phyloP scores from a whole-genome alignment of 2,329 filamentous ascomycete genomes.

The Chaetomium globosum region DNA sequence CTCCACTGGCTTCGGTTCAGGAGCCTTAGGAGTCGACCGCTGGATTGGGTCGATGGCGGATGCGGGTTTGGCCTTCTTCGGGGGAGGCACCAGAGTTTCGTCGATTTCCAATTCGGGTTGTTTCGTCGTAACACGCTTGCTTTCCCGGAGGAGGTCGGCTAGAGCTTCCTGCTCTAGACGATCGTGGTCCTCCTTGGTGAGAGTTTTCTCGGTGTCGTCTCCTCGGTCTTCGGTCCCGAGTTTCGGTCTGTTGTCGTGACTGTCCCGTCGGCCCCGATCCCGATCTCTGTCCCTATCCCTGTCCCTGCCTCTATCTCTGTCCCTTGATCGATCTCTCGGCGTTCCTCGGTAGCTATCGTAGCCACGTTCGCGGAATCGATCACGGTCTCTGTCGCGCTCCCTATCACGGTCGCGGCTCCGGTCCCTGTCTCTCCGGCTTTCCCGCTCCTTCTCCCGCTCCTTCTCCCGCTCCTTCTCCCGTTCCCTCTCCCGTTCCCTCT shows the following conservation, averaged over 20 bases:
- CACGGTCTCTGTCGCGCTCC: slow-evolving; percentile 29
- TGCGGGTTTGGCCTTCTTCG: slow-evolving; percentile 53
- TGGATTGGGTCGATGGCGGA: slow-evolving; percentile 63
- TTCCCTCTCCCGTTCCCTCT: slow-evolving; percentile 43
- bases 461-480: slow-evolving; percentile 44
- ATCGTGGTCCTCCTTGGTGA: slow-evolving; percentile 61
- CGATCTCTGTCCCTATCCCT: slow-evolving; percentile 43
- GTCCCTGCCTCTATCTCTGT: slow-evolving; percentile 36
- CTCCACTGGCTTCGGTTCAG: slow-evolving; percentile 43
- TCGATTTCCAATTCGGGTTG: slow-evolving; percentile 61
- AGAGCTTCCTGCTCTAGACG: slow-evolving; percentile 61
- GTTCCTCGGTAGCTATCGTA: slow-evolving; percentile 30
- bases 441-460: slow-evolving; percentile 35
- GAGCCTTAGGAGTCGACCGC: slow-evolving; percentile 49
- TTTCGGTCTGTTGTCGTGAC: slow-evolving; percentile 39
- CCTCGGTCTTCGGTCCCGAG: slow-evolving; percentile 45
- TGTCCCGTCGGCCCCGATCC: slow-evolving; percentile 43
- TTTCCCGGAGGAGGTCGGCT: slow-evolving; percentile 62
- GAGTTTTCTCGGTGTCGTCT: slow-evolving; percentile 55
- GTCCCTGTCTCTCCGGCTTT: slow-evolving; percentile 43
- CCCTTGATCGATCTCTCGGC: slow-evolving; percentile 26
- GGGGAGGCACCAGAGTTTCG: slow-evolving; percentile 58
- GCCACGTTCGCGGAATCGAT: slow-evolving; percentile 30
- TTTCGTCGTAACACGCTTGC: slow-evolving; percentile 53
- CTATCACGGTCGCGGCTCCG: slow-evolving; percentile 42